Evolutionary conservation across 1,284 basidiomycete species (phyloP).

Genomic region (Papiliotrema fonsecae): DNA sequence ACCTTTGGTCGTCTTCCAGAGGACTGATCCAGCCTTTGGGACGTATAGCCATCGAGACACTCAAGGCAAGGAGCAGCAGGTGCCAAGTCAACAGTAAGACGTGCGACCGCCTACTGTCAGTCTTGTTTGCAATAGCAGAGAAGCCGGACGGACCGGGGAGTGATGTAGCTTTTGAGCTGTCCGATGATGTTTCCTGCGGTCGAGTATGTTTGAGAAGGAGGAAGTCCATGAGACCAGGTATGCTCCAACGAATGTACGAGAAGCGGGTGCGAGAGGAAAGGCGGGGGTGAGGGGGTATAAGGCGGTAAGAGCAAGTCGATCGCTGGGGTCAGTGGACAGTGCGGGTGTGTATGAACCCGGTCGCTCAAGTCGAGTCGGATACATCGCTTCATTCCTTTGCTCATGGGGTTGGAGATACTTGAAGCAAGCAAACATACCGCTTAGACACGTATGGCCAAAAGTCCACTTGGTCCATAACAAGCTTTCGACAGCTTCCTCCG

Average conservation of each 20-base stretch:
- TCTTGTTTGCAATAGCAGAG: background rate
- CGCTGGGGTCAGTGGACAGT: background rate
- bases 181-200: too few relatives aligned
- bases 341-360: background rate
- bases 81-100: slow-evolving; percentile 12
- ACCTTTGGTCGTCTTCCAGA: too few relatives aligned
- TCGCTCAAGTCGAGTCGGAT: background rate
- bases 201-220: too few relatives aligned
- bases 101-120: slow-evolving; percentile 15
- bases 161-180: background rate
- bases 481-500: background rate
- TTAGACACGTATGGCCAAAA: background rate
- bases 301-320: slow-evolving; percentile 11
- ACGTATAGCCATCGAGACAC: slow-evolving; percentile 10
- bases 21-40: slow-evolving; percentile 14
- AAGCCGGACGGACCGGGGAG: slow-evolving; percentile 7
- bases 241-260: slow-evolving; percentile 13
- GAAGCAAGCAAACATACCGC: background rate
- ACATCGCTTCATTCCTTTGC: background rate
- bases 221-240: slow-evolving; percentile 13
- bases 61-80: slow-evolving; percentile 12
- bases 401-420: too few relatives aligned
- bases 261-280: slow-evolving; percentile 21
- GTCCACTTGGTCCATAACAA: background rate
- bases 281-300: slow-evolving; percentile 2